These are phyloP conservation scores for Myotisia sp. DNA, from an alignment of 2,329 filamentous ascomycete species.

Conservation along the genomic window DNA sequence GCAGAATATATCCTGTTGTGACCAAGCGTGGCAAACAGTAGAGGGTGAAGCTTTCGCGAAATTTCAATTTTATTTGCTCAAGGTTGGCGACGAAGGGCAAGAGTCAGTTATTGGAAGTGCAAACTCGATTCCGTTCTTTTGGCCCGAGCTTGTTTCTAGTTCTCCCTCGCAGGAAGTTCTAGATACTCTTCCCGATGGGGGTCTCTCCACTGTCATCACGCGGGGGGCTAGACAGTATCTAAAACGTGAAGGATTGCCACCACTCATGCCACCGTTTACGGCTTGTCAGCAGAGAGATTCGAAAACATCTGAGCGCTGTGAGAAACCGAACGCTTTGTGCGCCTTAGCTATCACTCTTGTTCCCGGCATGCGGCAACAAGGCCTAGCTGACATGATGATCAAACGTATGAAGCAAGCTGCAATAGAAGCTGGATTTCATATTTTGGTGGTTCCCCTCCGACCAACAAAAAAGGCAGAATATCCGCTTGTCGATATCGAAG, in stretches of 20 bases:
- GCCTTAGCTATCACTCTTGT: background rate
- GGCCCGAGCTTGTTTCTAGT: background rate
- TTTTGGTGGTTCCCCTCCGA: background rate
- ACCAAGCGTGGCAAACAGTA: too few species aligned
- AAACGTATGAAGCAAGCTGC: background rate
- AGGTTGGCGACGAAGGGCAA: background rate
- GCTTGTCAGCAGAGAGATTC: background rate
- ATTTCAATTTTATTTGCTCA: background rate
- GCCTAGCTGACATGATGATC: conserved; percentile 1
- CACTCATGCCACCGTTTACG: background rate
- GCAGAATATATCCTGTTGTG: too few species aligned
- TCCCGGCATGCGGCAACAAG: background rate
- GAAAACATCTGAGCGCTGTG: too few species aligned
- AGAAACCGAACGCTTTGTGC: conserved; percentile 1
- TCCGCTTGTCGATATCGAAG: background rate
- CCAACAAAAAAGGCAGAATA: background rate
- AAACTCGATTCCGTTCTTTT: conserved; percentile 1
- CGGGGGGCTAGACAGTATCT: background rate
- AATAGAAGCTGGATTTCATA: background rate
- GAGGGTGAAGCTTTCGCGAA: too few species aligned
- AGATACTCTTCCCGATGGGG: background rate
- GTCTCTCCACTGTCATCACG: background rate
- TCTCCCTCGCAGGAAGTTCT: background rate
- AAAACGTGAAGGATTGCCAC: background rate
- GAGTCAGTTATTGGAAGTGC: background rate